These are phyloP conservation scores for Westerdykella ornata DNA, from an alignment of 2,329 filamentous ascomycete species.

Conservation along the genomic window DNA sequence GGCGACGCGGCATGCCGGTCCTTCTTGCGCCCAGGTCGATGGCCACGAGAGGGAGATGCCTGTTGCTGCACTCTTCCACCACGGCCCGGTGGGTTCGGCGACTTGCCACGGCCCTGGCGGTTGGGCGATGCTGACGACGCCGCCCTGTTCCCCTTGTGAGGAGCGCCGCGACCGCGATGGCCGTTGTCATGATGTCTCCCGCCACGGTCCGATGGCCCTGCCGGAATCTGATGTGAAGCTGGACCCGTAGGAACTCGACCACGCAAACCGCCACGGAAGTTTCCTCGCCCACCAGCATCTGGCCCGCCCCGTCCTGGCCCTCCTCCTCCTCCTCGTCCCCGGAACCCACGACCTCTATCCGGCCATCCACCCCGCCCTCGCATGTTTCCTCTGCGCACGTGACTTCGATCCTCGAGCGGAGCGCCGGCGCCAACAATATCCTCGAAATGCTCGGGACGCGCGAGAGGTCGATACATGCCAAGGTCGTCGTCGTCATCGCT, in stretches of 20 bases:
- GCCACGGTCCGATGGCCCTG: slow-evolving; percentile 17
- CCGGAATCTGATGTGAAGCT: slow-evolving; percentile 3
- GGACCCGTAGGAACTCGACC: slow-evolving; percentile 9
- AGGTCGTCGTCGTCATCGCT: slow-evolving; percentile 41
- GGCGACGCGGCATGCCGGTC: slow-evolving; percentile 14
- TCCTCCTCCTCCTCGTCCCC: slow-evolving; percentile 26
- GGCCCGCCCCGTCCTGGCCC: slow-evolving; percentile 16
- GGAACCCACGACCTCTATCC: slow-evolving; percentile 35
- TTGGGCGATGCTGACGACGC: slow-evolving; percentile 23
- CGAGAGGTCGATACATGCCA: slow-evolving; percentile 45
- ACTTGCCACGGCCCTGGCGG: slow-evolving; percentile 15
- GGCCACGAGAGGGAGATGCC: slow-evolving; percentile 6
- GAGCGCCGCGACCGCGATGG: slow-evolving; percentile 2
- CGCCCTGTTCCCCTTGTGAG: slow-evolving; percentile 8
- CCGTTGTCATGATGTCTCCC: slow-evolving; percentile 12
- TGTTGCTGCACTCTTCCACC: slow-evolving; percentile 14
- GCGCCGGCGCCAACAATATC: slow-evolving; percentile 40
- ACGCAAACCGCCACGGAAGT: slow-evolving; percentile 17
- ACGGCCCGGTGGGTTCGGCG: slow-evolving; percentile 20
- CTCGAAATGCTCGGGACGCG: slow-evolving; percentile 43
- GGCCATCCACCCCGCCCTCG: slow-evolving; percentile 26
- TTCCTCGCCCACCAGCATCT: slow-evolving; percentile 10
- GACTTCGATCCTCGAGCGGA: slow-evolving; percentile 33
- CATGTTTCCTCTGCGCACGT: slow-evolving; percentile 32
- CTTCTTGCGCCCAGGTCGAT: slow-evolving; percentile 2